Percentiles rank a stretch among this genome's conserved stretches.
Conservation (phyloP, 345 rosid species). For the Linum usitatissimum region DNA sequence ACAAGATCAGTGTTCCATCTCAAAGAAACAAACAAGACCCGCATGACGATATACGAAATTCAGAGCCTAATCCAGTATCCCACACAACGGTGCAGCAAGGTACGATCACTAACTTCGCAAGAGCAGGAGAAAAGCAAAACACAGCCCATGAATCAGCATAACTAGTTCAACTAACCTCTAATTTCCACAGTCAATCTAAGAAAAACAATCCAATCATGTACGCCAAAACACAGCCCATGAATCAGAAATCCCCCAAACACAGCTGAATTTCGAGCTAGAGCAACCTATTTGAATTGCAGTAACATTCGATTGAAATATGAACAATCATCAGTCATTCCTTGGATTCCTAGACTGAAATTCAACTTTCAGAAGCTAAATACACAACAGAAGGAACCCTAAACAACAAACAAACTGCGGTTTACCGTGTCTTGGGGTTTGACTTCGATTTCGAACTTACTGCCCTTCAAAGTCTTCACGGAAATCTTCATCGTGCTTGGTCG, state of each 20-base stretch:
- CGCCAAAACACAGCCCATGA: background rate
- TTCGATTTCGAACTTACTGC: slow-evolving; percentile 41
- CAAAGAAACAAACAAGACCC: background rate
- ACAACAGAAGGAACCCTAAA: background rate
- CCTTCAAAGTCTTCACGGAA: slow-evolving; percentile 38
- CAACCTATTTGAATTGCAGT: background rate
- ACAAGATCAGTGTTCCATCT: background rate
- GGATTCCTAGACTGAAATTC: too few species aligned
- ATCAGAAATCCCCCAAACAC: background rate
- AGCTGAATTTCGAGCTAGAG: background rate
- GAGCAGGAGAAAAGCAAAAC: too few species aligned
- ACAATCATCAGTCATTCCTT: background rate
- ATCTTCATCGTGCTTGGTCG: slow-evolving; percentile 30
- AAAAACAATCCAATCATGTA: background rate
- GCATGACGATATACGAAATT: background rate
- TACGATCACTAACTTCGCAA: background rate
- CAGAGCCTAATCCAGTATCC: background rate
- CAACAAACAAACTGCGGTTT: background rate
- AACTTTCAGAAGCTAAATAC: background rate
- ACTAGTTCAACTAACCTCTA: background rate
- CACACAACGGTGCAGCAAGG: background rate
- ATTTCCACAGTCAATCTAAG: background rate
- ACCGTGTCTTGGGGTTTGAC: slow-evolving; percentile 44
- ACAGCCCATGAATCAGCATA: too few species aligned
- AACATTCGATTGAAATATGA: background rate